Percentiles rank a stretch among this genome's conserved stretches.
These are phyloP conservation scores for Debaryomyces robertsiae DNA, from an alignment of 1,139 yeast genomes.

Conservation along the genomic window DNA sequence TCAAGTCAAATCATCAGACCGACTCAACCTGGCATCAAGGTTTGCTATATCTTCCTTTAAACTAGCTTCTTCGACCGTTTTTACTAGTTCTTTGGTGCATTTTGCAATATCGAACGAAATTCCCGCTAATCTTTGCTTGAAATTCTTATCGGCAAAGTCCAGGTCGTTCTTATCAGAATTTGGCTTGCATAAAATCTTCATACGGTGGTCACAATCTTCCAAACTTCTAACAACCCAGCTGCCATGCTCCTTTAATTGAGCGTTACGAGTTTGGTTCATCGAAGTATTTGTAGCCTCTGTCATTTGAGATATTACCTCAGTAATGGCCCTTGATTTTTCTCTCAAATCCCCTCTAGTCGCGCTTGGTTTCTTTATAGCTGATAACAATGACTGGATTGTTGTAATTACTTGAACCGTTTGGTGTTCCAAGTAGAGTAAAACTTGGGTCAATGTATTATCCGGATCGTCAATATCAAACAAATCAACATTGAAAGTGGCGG, in stretches of 20 bases:
- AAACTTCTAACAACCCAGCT: constrained; percentile 85
- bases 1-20: constrained; percentile 38
- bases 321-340: constrained; percentile 71
- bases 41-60: constrained; percentile 73
- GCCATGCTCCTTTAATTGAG: constrained; percentile 85
- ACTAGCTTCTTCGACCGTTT: constrained; percentile 93
- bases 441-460: constrained; percentile 82
- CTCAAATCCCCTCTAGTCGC: constrained; percentile 77
- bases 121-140: constrained; percentile 92
- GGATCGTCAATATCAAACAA: constrained; percentile 81
- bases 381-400: constrained; percentile 80
- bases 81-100: constrained; percentile 92
- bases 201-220: constrained; percentile 82
- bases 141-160: constrained; percentile 82
- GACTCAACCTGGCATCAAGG: constrained; percentile 49
- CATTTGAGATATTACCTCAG: constrained; percentile 80
- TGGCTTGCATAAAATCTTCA: constrained; percentile 63
- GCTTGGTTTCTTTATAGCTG: constrained; percentile 74
- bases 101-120: constrained; percentile 95
- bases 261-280: constrained; percentile 85
- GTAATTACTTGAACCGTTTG: constrained; percentile 92
- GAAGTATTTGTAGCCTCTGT: constrained; percentile 86
- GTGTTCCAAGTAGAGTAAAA: constrained; percentile 84
- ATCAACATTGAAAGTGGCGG: constrained; percentile 65
- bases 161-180: constrained; percentile 51